Evolutionary conservation across 768 basidiomycete species (phyloP), one percentile per base, ranked within the genome.

Genomic region (Daedaleopsis sinensis): DNA sequence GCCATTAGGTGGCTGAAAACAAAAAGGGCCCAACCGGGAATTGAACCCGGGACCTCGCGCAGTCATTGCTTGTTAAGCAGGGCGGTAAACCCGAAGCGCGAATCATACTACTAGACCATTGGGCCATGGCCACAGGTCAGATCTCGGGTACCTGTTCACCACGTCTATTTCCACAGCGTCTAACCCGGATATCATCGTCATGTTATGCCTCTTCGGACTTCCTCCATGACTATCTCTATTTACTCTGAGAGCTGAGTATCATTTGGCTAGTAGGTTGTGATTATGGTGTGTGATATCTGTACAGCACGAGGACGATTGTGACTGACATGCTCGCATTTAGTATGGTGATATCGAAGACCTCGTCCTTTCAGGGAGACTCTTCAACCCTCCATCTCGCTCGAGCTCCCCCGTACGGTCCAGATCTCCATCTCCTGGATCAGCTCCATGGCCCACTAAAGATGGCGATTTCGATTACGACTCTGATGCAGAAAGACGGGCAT

Each of bases 361-460:
- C 35, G 85, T 91, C 48, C 85, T 91, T 44, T 93, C 92, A 15
- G 92, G 92, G 43, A 84, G 85, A 65, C 81, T 93, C 42, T 93
- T 93, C 74, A 82, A 81, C 44, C 79, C 73, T 9, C 63, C 72
- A 16, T 73, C 77, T 1, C 80, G 84, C 10, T 83, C 88, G 1
- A 80, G 82, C 3, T 91, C 91, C 3, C 90, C 91, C 3, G 73
- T 76, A 13, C 83, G 89, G 62, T 78, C 88, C n/a, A 80, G 82
- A 15, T 87, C 89, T 12, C 82, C 85, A 18, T 76, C 79, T 7
- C 71, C 74, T 11, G 67, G 71, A 4, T 82, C 84, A 54, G 74
- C 76, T 37, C 80, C 80, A 58, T 85, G 84, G 84, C 81, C 82
- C 64, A 80, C 83, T 57, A 84, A 86, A 54, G 80, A 69, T 42